These are phyloP conservation scores for Globisporangium heterothallicum DNA, from an alignment of 352 stramenopile species.

Conservation along the genomic window DNA sequence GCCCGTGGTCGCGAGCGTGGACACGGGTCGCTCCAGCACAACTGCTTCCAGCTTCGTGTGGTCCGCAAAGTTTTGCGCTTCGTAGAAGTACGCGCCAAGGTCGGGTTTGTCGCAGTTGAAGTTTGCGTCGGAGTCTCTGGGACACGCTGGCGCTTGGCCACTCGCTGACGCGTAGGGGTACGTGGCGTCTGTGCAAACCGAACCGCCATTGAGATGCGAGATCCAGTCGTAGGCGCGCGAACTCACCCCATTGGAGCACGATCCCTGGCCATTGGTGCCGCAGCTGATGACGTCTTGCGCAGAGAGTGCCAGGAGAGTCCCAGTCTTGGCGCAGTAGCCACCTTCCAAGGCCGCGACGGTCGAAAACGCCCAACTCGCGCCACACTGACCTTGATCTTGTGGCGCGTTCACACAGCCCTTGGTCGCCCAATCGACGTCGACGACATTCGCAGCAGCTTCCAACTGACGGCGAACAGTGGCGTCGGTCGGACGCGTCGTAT, in stretches of 20 bases:
- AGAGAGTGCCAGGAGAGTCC: slow-evolving; percentile 29
- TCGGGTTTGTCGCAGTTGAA: slow-evolving; percentile 34
- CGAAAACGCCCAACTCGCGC: slow-evolving; percentile 51
- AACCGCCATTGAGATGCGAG: slow-evolving; percentile 26
- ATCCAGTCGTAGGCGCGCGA: slow-evolving; percentile 52
- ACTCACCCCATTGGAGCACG: slow-evolving; percentile 50
- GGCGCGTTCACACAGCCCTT: slow-evolving; percentile 65
- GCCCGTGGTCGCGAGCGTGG: slow-evolving; percentile 50
- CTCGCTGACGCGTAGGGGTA: slow-evolving; percentile 39
- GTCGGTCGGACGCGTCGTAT: no score
- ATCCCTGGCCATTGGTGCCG: slow-evolving; percentile 26
- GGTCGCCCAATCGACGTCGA: slow-evolving; percentile 52
- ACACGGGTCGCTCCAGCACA: slow-evolving; percentile 40
- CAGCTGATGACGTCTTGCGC: slow-evolving; percentile 71
- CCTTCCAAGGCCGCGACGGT: slow-evolving; percentile 45
- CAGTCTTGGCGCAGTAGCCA: slow-evolving; percentile 33
- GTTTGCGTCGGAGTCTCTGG: slow-evolving; percentile 8
- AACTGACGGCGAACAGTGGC: slow-evolving; percentile 6
- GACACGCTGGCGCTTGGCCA: slow-evolving; percentile 26
- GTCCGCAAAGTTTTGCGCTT: slow-evolving; percentile 15
- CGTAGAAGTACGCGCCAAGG: slow-evolving; percentile 35
- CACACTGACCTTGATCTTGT: slow-evolving; percentile 43
- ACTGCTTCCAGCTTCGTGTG: slow-evolving; percentile 30
- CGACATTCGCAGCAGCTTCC: not conserved
- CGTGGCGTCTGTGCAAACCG: slow-evolving; percentile 38